Evolutionary conservation across 306 rosid species (phyloP).

Genomic region (Ammopiptanthus mongolicus): DNA sequence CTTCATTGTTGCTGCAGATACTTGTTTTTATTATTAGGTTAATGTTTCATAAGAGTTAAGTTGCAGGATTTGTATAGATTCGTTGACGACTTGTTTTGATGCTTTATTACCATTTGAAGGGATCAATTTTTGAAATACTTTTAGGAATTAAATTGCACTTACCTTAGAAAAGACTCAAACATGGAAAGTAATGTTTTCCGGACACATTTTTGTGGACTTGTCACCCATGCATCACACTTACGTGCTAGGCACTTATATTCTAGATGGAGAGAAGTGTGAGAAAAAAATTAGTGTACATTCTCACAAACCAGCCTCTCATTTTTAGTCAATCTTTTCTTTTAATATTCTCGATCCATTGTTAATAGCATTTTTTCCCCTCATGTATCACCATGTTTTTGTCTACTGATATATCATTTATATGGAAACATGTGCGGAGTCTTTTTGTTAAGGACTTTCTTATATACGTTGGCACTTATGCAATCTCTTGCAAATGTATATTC

Average conservation of each 20-base stretch:
- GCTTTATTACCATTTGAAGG: conserved; percentile 4
- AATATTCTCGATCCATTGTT: not conserved
- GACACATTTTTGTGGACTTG: not conserved
- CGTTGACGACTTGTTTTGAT: not conserved
- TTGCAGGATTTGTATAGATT: not conserved
- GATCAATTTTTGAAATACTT: not conserved
- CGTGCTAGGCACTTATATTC: not conserved
- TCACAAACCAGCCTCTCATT: not conserved
- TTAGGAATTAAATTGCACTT: conserved; percentile 5
- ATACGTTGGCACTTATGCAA: not conserved
- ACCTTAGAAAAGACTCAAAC: not conserved
- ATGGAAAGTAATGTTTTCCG: not conserved
- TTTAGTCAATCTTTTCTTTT: not conserved
- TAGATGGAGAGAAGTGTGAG: not conserved
- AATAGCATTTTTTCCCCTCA: not conserved
- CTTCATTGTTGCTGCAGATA: not conserved
- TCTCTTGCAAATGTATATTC: not conserved
- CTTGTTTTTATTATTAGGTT: not conserved
- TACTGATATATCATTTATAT: not conserved
- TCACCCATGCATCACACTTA: not conserved
- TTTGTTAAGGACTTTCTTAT: not conserved
- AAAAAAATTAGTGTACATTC: not conserved
- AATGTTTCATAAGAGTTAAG: not conserved
- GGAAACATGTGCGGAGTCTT: not conserved
- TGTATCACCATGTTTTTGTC: not conserved